Percentiles rank a stretch among this genome's conserved stretches.
phyloP scores from a whole-genome alignment of 441 rosid genomes.

The Populus hybrid region DNA sequence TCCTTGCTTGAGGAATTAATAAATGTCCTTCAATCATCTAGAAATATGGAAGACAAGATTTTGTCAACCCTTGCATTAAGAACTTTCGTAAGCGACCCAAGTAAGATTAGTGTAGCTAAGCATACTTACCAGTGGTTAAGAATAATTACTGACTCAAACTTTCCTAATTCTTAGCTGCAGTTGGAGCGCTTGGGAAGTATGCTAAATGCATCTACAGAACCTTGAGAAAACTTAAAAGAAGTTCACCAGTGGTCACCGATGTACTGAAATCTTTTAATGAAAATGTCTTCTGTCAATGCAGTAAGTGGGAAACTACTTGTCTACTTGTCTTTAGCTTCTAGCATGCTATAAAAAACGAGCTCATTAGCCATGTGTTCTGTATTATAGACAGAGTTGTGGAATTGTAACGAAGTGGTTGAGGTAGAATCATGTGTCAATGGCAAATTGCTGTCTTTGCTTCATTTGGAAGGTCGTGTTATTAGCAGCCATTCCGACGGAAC shows the following conservation, averaged over 20 bases:
- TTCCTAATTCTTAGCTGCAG: conserved; percentile 34
- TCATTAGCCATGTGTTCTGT: neutral
- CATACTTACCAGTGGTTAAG: neutral
- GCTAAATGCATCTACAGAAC: conserved; percentile 54
- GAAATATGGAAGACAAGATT: conserved; percentile 60
- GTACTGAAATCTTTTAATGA: conserved; percentile 58
- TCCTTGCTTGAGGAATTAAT: conserved; percentile 54
- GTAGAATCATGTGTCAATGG: conserved; percentile 47
- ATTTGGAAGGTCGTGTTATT: conserved; percentile 42
- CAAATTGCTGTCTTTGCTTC: conserved; percentile 47
- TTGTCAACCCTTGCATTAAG: conserved; percentile 55
- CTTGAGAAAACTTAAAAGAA: conserved; percentile 50
- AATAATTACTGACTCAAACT: neutral
- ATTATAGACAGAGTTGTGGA: conserved; percentile 60
- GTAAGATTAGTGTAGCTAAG: conserved; percentile 18
- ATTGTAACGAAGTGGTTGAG: conserved; percentile 38
- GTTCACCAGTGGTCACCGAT: conserved; percentile 41
- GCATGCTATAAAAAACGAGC: neutral
- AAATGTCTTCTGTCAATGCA: conserved; percentile 51
- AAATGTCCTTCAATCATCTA: conserved; percentile 60
- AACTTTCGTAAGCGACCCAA: conserved; percentile 49
- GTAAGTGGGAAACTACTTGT: conserved; percentile 32
- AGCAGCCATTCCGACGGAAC: conserved; percentile 75
- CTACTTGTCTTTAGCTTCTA: neutral
- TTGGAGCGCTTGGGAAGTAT: conserved; percentile 50